Evolutionary conservation across 805 yeast species (phyloP).

Genomic region (Lachancea dasiensis): DNA sequence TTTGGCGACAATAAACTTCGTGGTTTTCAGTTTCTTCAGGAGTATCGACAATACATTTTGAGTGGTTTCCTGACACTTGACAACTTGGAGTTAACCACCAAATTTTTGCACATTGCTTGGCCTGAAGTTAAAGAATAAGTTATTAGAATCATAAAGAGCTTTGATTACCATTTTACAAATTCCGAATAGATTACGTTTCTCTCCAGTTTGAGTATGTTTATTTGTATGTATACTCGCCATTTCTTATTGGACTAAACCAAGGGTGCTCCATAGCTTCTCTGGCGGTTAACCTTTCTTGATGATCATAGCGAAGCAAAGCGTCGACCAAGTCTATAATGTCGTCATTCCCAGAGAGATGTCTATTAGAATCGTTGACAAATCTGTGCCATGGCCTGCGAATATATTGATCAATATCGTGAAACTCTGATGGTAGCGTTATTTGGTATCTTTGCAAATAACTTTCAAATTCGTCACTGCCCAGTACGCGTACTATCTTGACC

Average conservation of each 20-base stretch:
- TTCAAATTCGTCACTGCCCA: conserved; percentile 78
- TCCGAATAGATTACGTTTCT: not conserved
- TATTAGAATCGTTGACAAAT: conserved; percentile 66
- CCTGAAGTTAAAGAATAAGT: conserved; percentile 5
- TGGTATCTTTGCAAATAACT: conserved; percentile 66
- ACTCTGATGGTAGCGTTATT: conserved; percentile 64
- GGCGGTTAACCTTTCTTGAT: conserved; percentile 82
- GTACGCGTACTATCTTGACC: conserved; percentile 79
- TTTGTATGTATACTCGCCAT: conserved; percentile 4
- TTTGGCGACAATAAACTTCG: not conserved
- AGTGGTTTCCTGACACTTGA: conserved; percentile 16
- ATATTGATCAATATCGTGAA: conserved; percentile 68
- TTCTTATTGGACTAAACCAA: conserved; percentile 29
- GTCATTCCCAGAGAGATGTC: conserved; percentile 52
- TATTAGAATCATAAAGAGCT: not conserved
- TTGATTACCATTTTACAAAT: conserved; percentile 38
- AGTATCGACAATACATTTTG: conserved; percentile 14
- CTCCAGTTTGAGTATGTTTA: not conserved
- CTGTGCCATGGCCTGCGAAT: conserved; percentile 82
- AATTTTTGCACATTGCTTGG: conserved; percentile 18
- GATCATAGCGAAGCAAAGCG: conserved; percentile 75
- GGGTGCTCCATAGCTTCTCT: conserved; percentile 78
- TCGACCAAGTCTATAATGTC: conserved; percentile 81
- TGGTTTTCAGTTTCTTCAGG: not conserved
- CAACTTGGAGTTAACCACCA: conserved; percentile 16